Conservation (phyloP, 2,329 filamentous ascomycete species). For the Aspergillus niger region DNA sequence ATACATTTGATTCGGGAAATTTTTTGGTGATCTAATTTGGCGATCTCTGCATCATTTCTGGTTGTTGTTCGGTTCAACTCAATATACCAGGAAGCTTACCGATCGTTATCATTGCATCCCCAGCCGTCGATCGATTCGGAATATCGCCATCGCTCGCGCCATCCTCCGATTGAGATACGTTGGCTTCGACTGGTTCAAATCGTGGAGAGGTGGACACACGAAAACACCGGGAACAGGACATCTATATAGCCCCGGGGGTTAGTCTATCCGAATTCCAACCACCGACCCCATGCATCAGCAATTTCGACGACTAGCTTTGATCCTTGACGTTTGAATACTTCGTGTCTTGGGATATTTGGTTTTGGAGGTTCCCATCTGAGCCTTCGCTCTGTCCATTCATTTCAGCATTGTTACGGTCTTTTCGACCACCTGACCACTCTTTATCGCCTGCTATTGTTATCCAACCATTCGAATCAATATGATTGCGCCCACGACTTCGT, state of each 20-base stretch:
- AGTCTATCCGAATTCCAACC: slow-evolving; percentile 12
- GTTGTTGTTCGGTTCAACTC: neutral
- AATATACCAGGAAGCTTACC: neutral
- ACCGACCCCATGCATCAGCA: slow-evolving; percentile 15
- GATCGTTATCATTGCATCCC: slow-evolving; percentile 7
- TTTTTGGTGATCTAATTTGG: neutral
- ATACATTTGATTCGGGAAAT: slow-evolving; percentile 7
- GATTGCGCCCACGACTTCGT: slow-evolving; percentile 32
- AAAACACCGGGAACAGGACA: neutral
- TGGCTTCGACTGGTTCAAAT: neutral
- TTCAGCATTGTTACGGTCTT: slow-evolving; percentile 16
- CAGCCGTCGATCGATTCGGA: slow-evolving; percentile 1
- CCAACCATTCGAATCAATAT: slow-evolving; percentile 27
- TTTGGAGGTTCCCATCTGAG: slow-evolving; percentile 19
- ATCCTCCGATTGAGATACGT: neutral
- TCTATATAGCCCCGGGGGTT: slow-evolving; percentile 4
- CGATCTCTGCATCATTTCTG: neutral
- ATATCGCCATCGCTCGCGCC: neutral
- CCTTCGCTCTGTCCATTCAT: slow-evolving; percentile 29
- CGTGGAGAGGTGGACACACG: slow-evolving; percentile 3
- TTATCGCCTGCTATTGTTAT: slow-evolving; percentile 4
- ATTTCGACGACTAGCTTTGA: slow-evolving; percentile 13
- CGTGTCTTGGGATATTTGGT: slow-evolving; percentile 9
- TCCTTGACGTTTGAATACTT: slow-evolving; percentile 16
- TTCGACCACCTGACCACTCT: slow-evolving; percentile 10